Evolutionary conservation across 108 stramenopile genomes (phyloP).

Genomic region (Discostella pseudostelligera): DNA sequence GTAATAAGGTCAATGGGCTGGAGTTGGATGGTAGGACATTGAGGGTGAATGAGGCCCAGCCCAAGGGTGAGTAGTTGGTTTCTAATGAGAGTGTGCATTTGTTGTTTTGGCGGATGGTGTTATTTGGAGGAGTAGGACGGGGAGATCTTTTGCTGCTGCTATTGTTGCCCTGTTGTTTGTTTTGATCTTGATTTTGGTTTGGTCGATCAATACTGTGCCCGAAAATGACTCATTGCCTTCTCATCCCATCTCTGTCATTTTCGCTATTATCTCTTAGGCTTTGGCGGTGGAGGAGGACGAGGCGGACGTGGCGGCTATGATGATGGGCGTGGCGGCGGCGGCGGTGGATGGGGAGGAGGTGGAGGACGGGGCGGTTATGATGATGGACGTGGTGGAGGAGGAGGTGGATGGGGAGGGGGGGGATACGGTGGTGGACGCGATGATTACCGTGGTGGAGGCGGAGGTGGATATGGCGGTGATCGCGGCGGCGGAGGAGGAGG

Average conservation of each 20-base stretch:
- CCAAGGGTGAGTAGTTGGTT: conserved; percentile 67
- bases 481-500: conserved; percentile 7
- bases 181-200: conserved; percentile 5
- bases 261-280: neutral
- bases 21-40: conserved; percentile 56
- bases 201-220: neutral
- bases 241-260: neutral
- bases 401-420: conserved; percentile 25
- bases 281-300: conserved; percentile 5
- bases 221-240: neutral
- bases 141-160: conserved; percentile 8
- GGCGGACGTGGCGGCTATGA: conserved; percentile 1
- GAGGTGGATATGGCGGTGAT: conserved; percentile 11
- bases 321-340: conserved; percentile 26
- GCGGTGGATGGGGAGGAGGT: conserved; percentile 42
- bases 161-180: neutral
- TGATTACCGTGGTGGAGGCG: conserved; percentile 6
- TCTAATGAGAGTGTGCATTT: conserved; percentile 15
- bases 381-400: conserved; percentile 19
- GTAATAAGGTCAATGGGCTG: conserved; percentile 42
- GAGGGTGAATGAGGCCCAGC: conserved; percentile 82
- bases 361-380: conserved; percentile 11
- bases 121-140: conserved; percentile 18
- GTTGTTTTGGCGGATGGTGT: conserved; percentile 8
- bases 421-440: conserved; percentile 37